Evolutionary conservation across 2,329 filamentous ascomycete genomes (phyloP).

Genomic region (Sarocladium strictum): DNA sequence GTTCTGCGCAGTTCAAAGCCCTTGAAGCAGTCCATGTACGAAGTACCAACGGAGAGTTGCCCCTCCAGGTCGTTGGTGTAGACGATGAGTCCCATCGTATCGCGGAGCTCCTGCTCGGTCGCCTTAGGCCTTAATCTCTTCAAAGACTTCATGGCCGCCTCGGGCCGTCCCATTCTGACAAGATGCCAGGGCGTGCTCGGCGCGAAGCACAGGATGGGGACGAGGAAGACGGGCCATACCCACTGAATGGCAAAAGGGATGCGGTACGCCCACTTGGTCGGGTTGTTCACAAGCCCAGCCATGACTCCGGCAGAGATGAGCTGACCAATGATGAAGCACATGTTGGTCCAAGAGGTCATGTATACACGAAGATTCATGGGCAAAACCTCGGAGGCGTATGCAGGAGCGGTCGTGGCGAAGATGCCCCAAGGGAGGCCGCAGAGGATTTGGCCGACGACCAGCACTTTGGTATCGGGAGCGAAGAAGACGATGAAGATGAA

Average conservation of each 20-base stretch:
- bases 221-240: constrained; percentile 33
- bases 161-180: constrained; percentile 6
- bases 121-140: constrained; percentile 8
- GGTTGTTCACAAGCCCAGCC: constrained; percentile 14
- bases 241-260: constrained; percentile 37
- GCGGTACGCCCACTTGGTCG: constrained; percentile 32
- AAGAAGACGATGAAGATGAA: constrained; percentile 39
- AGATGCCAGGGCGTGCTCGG: constrained; percentile 25
- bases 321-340: constrained; percentile 37
- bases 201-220: constrained; percentile 29
- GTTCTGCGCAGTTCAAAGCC: constrained; percentile 37
- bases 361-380: constrained; percentile 29
- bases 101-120: constrained; percentile 5
- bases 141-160: constrained; percentile 1
- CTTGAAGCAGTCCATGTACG: constrained; percentile 38
- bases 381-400: constrained; percentile 35
- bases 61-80: constrained; percentile 76
- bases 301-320: constrained; percentile 25
- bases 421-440: constrained; percentile 35
- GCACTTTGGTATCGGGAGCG: constrained; percentile 24
- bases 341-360: constrained; percentile 33
- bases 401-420: constrained; percentile 32
- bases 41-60: constrained; percentile 52
- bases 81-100: not conserved
- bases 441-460: constrained; percentile 33